phyloP scores from a whole-genome alignment of 805 yeast species.

The Saccharomycopsis sp. region DNA sequence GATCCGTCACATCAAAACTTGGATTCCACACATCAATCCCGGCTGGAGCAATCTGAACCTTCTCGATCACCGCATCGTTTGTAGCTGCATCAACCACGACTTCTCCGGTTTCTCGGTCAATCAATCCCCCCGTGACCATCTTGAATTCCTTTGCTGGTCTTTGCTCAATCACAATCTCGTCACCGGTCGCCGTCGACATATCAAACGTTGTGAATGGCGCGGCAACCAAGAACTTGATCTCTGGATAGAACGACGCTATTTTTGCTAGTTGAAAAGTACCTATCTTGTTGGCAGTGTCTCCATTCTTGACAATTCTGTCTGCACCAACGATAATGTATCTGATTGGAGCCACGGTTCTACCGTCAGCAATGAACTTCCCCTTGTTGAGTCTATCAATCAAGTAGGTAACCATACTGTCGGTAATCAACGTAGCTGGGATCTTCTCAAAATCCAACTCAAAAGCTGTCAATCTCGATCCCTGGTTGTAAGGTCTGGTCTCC shows the following conservation, averaged over 20 bases:
- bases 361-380: not conserved
- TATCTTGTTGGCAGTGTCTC: constrained; percentile 94
- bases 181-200: constrained; percentile 56
- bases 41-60: constrained; percentile 78
- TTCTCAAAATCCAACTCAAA: constrained; percentile 80
- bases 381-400: constrained; percentile 41
- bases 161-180: constrained; percentile 76
- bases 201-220: constrained; percentile 95
- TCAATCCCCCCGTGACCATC: constrained; percentile 60
- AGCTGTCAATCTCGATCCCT: constrained; percentile 90
- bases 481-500: constrained; percentile 95
- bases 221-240: constrained; percentile 82
- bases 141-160: constrained; percentile 79
- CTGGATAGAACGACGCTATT: constrained; percentile 55
- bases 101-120: constrained; percentile 28
- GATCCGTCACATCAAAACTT: constrained; percentile 90
- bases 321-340: constrained; percentile 91
- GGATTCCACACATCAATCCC: constrained; percentile 92
- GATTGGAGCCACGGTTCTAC: constrained; percentile 40
- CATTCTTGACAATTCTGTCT: constrained; percentile 86
- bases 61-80: constrained; percentile 33
- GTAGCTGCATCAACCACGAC: constrained; percentile 24
- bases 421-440: constrained; percentile 81
- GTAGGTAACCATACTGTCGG: constrained; percentile 89
- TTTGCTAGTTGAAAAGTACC: constrained; percentile 89